Conservation (phyloP, 306 rosid genomes). For the Lathyrus aphaca region DNA sequence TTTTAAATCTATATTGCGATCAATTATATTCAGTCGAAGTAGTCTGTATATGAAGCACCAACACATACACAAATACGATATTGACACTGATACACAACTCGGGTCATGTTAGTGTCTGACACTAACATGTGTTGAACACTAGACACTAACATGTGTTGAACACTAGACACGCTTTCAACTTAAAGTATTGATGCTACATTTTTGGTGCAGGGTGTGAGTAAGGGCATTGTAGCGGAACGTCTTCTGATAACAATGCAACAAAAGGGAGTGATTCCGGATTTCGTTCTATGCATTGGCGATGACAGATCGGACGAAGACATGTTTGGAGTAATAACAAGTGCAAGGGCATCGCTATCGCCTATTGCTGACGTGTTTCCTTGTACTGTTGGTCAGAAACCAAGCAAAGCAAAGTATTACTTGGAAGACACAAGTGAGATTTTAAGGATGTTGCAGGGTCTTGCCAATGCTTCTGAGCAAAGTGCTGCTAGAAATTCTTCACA, state of each 20-base stretch:
- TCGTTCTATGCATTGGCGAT: constrained; percentile 51
- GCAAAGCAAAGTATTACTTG: constrained; percentile 52
- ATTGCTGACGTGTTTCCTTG: constrained; percentile 48
- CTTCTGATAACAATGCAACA: constrained; percentile 47
- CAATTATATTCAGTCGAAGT: constrained; percentile 13
- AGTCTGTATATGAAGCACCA: neutral
- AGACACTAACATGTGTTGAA: neutral
- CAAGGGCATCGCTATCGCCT: constrained; percentile 39
- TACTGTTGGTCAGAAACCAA: constrained; percentile 51
- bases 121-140: neutral
- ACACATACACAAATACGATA: no score
- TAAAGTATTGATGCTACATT: neutral
- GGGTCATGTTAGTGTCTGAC: no score
- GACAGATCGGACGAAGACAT: constrained; percentile 53
- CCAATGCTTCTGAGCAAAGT: constrained; percentile 64
- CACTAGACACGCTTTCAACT: neutral
- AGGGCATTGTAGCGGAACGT: constrained; percentile 48
- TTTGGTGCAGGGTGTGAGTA: constrained; percentile 47
- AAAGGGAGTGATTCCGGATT: constrained; percentile 50
- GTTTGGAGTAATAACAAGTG: constrained; percentile 47
- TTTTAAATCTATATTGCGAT: neutral
- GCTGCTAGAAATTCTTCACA: constrained; percentile 42
- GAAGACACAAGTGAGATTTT: constrained; percentile 82
- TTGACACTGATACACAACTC: no score
- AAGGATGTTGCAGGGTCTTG: constrained; percentile 86